phyloP scores from a whole-genome alignment of 805 yeast species.

The Myxozyma mucilagina region DNA sequence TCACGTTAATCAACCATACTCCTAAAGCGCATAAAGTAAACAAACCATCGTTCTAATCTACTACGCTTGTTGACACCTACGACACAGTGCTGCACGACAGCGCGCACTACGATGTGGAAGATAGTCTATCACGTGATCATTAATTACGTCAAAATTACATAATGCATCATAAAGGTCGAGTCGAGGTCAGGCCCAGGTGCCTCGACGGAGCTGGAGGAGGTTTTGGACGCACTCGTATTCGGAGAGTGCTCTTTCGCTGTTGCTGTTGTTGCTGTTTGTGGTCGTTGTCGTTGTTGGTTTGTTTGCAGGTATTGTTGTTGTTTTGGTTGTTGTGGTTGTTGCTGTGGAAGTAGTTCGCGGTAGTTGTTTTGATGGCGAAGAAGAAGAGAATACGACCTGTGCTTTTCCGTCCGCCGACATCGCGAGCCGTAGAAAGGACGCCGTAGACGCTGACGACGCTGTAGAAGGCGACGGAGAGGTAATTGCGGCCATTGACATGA shows the following conservation, averaged over 20 bases:
- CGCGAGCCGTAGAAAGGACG: conserved; percentile 29
- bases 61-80: not conserved
- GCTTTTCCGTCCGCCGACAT: conserved; percentile 47
- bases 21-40: not conserved
- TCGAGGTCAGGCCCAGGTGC: conserved; percentile 22
- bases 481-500: conserved; percentile 19
- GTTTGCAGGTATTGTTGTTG: too few species aligned
- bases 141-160: conserved; percentile 1
- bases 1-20: not conserved
- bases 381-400: conserved; percentile 37
- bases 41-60: not conserved
- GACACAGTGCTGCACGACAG: not conserved
- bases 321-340: too few species aligned
- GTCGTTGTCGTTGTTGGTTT: not conserved
- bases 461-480: not conserved
- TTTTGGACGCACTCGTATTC: conserved; percentile 30
- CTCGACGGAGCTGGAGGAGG: conserved; percentile 23
- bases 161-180: conserved; percentile 9
- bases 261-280: not conserved
- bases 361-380: not conserved
- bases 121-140: not conserved
- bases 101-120: too few species aligned
- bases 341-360: too few species aligned
- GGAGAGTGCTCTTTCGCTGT: not conserved
- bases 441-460: not conserved